Conservation (phyloP, 2,329 filamentous ascomycete genomes). For the Phyllosticta ampelicida region DNA sequence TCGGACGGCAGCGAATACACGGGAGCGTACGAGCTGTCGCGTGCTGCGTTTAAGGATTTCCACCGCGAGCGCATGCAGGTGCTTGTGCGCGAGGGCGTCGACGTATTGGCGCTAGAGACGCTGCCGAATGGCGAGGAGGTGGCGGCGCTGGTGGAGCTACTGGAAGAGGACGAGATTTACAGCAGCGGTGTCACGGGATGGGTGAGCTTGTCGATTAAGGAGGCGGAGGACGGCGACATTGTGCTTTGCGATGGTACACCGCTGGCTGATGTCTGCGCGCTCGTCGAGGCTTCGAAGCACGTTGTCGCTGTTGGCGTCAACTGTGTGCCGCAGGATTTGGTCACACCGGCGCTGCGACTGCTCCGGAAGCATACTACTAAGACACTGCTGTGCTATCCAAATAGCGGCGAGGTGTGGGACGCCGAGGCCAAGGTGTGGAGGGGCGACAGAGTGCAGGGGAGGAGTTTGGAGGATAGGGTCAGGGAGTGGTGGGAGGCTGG, state of each 20-base stretch:
- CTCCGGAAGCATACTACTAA: constrained; percentile 13
- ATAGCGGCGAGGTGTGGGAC: constrained; percentile 38
- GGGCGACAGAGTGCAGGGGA: constrained; percentile 16
- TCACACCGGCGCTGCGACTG: constrained; percentile 22
- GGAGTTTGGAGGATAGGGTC: constrained; percentile 19
- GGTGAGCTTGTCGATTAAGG: constrained; percentile 31
- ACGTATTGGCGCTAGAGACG: constrained; percentile 37
- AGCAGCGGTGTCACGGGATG: constrained; percentile 22
- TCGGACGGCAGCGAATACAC: constrained; percentile 37
- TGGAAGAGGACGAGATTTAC: constrained; percentile 27
- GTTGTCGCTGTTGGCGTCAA: constrained; percentile 37
- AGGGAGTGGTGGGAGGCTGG: constrained; percentile 26
- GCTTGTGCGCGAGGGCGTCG: constrained; percentile 31
- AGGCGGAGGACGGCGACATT: constrained; percentile 16
- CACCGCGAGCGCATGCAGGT: constrained; percentile 34
- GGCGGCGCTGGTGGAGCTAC: constrained; percentile 28
- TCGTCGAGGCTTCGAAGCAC: constrained; percentile 21
- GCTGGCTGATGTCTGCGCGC: constrained; percentile 20
- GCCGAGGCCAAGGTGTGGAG: constrained; percentile 28
- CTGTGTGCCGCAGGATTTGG: constrained; percentile 30
- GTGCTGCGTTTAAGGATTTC: constrained; percentile 29
- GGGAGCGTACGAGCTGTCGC: constrained; percentile 29
- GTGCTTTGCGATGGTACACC: constrained; percentile 34
- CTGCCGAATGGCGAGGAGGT: constrained; percentile 33
- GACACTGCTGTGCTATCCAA: constrained; percentile 1